Percentiles rank a stretch among this genome's conserved stretches.
Conservation (phyloP, 441 rosid species). For the Gossypium laxum region DNA sequence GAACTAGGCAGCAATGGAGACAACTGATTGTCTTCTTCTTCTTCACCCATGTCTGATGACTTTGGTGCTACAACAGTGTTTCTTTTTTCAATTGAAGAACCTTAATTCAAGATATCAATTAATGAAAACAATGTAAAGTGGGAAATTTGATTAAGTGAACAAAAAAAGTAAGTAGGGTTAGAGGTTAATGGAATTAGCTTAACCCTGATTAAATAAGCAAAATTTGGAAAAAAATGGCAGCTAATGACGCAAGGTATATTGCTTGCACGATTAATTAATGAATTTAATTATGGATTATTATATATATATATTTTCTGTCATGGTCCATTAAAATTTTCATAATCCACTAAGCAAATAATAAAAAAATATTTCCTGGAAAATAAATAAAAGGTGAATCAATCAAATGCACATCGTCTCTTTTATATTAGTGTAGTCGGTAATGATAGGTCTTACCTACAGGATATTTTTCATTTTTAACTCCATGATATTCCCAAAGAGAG, state of each 20-base stretch:
- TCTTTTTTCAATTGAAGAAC: not conserved
- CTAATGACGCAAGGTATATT: not conserved
- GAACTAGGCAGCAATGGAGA: constrained; percentile 17
- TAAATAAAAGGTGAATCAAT: not conserved
- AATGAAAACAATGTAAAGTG: not conserved
- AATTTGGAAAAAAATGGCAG: not conserved
- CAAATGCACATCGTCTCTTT: not conserved
- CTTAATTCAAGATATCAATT: not conserved
- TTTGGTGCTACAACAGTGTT: not conserved
- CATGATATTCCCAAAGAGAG: too few species aligned
- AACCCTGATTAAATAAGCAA: not conserved
- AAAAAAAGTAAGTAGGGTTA: not conserved
- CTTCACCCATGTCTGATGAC: constrained; percentile 13
- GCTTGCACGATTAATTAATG: not conserved
- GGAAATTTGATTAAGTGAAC: not conserved
- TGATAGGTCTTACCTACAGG: too few species aligned
- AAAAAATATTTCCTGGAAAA: too few species aligned
- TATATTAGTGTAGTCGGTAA: too few species aligned
- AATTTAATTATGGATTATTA: not conserved
- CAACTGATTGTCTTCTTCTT: constrained; percentile 15
- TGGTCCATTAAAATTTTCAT: not conserved
- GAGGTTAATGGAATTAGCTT: not conserved
- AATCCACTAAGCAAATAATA: not conserved
- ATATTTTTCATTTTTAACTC: too few species aligned
- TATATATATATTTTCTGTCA: not conserved